These are phyloP conservation scores for Knoxdaviesia proteae DNA, from an alignment of 2,329 filamentous ascomycete genomes.

Conservation along the genomic window DNA sequence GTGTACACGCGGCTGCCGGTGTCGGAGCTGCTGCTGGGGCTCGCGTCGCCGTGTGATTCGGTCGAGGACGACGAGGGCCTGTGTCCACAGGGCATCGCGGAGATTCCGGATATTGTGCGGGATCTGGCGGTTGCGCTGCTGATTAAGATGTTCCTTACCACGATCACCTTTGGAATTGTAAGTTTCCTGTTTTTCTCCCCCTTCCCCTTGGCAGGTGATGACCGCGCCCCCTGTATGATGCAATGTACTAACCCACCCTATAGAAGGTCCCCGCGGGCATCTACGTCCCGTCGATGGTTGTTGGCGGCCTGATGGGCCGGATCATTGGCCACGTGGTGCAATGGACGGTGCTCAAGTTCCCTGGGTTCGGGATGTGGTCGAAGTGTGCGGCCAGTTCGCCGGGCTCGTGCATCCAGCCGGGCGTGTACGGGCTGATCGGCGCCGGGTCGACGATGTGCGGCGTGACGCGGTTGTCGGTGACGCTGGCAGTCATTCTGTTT, in stretches of 20 bases:
- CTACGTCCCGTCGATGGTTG: slow-evolving; percentile 97
- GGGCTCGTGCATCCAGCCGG: slow-evolving; percentile 77
- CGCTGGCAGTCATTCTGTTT: slow-evolving; percentile 84
- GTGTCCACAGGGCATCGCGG: slow-evolving; percentile 49
- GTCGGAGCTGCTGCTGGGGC: slow-evolving; percentile 71
- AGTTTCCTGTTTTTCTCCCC: slow-evolving; percentile 10
- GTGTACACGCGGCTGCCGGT: slow-evolving; percentile 73
- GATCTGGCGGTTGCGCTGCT: slow-evolving; percentile 61
- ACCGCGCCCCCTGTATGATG: not conserved
- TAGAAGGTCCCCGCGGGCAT: slow-evolving; percentile 87
- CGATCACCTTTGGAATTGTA: slow-evolving; percentile 77
- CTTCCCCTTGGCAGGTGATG: no score
- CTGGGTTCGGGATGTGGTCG: slow-evolving; percentile 52
- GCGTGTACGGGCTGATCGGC: slow-evolving; percentile 88
- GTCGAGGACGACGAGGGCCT: slow-evolving; percentile 45
- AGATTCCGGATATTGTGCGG: slow-evolving; percentile 58
- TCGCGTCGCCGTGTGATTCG: slow-evolving; percentile 70
- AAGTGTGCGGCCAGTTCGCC: slow-evolving; percentile 49
- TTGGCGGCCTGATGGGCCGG: slow-evolving; percentile 78
- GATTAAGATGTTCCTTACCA: slow-evolving; percentile 74
- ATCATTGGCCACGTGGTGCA: slow-evolving; percentile 74
- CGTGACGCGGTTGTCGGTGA: slow-evolving; percentile 82
- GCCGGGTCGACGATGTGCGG: slow-evolving; percentile 97
- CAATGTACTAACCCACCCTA: not conserved
- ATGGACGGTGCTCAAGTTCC: slow-evolving; percentile 55